phyloP scores from a whole-genome alignment of 495 filamentous ascomycete species.

The Penicillium verhagenii region DNA sequence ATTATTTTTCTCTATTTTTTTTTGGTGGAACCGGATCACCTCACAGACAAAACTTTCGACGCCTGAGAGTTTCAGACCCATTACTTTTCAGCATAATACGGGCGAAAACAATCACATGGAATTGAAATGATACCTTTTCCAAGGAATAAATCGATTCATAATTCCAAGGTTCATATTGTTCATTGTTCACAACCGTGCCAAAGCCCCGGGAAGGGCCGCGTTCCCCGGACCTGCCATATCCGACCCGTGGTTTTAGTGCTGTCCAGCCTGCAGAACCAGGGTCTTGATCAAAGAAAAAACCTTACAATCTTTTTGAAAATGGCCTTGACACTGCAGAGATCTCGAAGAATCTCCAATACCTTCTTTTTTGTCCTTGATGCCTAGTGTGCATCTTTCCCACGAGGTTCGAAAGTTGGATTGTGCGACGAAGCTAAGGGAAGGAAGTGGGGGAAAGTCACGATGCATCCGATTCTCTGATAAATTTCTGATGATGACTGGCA shows the following conservation, averaged over 20 bases:
- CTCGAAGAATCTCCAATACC: not conserved
- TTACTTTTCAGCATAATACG: too few relatives aligned
- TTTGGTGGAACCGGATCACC: not conserved
- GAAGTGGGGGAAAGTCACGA: slow-evolving; percentile 6
- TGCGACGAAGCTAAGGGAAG: slow-evolving; percentile 12
- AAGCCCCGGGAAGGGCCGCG: slow-evolving; percentile 19
- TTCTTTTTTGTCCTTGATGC: not conserved
- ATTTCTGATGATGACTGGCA: slow-evolving; percentile 21
- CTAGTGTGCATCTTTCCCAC: slow-evolving; percentile 3
- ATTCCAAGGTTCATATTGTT: not conserved
- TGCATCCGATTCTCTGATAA: slow-evolving; percentile 22
- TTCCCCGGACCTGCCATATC: slow-evolving; percentile 5
- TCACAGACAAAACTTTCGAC: not conserved
- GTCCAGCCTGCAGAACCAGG: not conserved
- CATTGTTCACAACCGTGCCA: not conserved
- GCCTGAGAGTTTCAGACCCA: not conserved
- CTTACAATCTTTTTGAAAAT: not conserved
- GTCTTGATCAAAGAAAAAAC: not conserved
- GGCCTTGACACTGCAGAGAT: not conserved
- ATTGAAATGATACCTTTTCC: too few relatives aligned
- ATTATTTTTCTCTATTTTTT: too few relatives aligned
- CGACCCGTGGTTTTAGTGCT: slow-evolving; percentile 14
- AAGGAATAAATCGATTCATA: not conserved
- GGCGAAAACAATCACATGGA: too few relatives aligned
- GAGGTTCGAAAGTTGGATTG: not conserved